Base-by-base conservation (phyloP, 73 alveolate genomes). In the Blepharisma japonicum region DNA sequence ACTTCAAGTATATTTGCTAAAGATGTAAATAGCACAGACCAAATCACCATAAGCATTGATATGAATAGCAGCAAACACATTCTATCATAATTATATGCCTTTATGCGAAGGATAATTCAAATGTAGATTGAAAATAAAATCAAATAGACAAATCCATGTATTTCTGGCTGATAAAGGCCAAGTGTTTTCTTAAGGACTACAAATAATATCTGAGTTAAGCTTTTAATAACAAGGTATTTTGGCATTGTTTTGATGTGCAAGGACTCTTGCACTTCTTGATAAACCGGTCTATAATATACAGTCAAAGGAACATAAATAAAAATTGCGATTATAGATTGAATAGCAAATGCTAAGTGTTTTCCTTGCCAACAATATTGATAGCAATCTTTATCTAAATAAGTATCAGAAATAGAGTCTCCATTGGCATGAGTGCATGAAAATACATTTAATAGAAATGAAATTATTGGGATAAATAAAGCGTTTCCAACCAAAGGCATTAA, bases 361-460 rank as follows among this genome's bases (percentile, higher is more conserved):
- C 74, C 74, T 61, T 61, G 18, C 74, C 74, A 61, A 39, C 74
- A 61, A 61, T 61, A 61, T 18, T n/a, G 14, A 9, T n/a, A 61
- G 74, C 74, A 61, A 25, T 61, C 74, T 25, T 61, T 61, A 14
- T n/a, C 23, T 18, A 61, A 25, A 61, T 14, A 61, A 20, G 74
- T 9, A 20, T 61, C 74, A 61, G 74, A 14, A 8, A 61, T 14
- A 39, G 38, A 14, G 23, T n/a, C 23, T 8, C 74, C 74, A 2
- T 2, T 61, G 2, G 47, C 46, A 14, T 61, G n/a, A 18, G 14
- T 14, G 46, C 74, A 61, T 8, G 14, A n/a, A 61, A 18, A 61
- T 2, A 61, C 23, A 5, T 14, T 14, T 14, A 61, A 25, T 18
- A 14, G 23, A 61, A 61, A 14, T 14, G 47, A 14, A 25, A 61